Conservation (phyloP, 2,329 filamentous ascomycete species). For the Didymella pomorum region DNA sequence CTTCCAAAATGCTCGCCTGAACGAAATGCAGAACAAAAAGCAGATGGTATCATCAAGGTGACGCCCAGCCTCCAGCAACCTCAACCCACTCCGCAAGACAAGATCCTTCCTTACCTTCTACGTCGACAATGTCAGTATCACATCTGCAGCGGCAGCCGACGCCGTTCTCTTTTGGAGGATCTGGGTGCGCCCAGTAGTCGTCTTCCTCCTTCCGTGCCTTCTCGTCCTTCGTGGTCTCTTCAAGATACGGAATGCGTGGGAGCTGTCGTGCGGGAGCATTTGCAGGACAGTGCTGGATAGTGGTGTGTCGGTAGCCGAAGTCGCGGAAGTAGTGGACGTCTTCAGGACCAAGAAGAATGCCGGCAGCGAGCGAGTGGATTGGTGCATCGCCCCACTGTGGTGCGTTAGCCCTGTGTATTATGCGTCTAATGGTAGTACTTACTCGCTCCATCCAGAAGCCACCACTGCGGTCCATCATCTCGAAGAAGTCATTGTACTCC, state of each 20-base stretch:
- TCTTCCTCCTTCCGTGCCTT: conserved; percentile 90
- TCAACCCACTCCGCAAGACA: conserved; percentile 97
- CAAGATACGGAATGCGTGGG: conserved; percentile 78
- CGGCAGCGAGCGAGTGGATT: conserved; percentile 95
- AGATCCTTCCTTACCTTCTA: conserved; percentile 96
- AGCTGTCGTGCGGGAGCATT: conserved; percentile 92
- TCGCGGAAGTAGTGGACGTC: conserved; percentile 99
- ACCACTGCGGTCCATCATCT: conserved; percentile 98
- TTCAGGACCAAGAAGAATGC: conserved; percentile 77
- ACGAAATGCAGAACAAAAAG: conserved; percentile 27
- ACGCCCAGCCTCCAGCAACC: conserved; percentile 91
- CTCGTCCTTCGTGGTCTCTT: conserved; percentile 80
- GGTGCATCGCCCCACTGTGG: conserved; percentile 95
- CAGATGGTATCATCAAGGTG: conserved; percentile 42
- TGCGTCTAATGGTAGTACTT: conserved; percentile 49
- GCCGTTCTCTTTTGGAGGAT: conserved; percentile 90
- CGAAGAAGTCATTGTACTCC: conserved; percentile 96
- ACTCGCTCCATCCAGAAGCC: conserved; percentile 99
- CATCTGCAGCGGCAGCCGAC: conserved; percentile 96
- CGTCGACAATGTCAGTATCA: conserved; percentile 96
- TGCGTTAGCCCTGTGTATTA: conserved; percentile 46
- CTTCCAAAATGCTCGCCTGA: conserved; percentile 33
- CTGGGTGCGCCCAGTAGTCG: conserved; percentile 91
- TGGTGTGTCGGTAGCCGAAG: conserved; percentile 97
- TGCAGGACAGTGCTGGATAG: conserved; percentile 96